phyloP scores from a whole-genome alignment of 352 stramenopile genomes.

The Globisporangium iwayamae region DNA sequence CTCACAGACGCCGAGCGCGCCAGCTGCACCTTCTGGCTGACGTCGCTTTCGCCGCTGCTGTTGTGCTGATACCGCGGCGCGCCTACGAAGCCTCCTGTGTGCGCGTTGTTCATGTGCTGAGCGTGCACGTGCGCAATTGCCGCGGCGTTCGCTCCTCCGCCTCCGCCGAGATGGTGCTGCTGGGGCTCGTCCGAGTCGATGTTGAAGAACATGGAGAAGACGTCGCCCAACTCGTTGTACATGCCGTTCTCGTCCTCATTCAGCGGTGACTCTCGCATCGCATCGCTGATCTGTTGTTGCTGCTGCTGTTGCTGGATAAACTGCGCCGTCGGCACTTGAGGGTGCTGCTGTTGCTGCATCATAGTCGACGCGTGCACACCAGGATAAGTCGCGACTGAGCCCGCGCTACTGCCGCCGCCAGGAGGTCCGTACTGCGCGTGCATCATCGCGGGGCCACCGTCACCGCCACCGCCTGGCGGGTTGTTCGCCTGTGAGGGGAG shows the following conservation, averaged over 20 bases:
- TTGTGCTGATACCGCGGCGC: conserved; percentile 9
- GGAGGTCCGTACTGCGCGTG: conserved; percentile 10
- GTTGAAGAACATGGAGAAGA: conserved; percentile 74
- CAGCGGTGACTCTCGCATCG: conserved; percentile 27
- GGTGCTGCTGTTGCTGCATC: conserved; percentile 12
- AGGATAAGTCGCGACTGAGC: neutral
- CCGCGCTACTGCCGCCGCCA: neutral
- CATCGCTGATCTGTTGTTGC: conserved; percentile 18
- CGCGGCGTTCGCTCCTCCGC: neutral
- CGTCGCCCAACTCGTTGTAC: conserved; percentile 65
- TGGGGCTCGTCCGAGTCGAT: conserved; percentile 40
- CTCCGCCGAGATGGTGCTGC: conserved; percentile 7
- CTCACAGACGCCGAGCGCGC: conserved; percentile 39
- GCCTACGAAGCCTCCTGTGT: conserved; percentile 9
- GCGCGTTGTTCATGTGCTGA: conserved; percentile 11
- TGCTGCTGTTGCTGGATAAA: conserved; percentile 17
- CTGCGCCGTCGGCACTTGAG: conserved; percentile 4
- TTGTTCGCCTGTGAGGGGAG: conserved; percentile 7
- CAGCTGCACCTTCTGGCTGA: conserved; percentile 40
- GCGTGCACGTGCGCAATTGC: conserved; percentile 3
- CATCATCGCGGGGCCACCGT: conserved; percentile 2
- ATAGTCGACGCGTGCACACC: conserved; percentile 4
- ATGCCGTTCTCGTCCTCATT: conserved; percentile 48
- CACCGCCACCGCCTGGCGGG: neutral
- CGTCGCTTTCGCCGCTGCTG: neutral